phyloP scores from a whole-genome alignment of 2,329 filamentous ascomycete species.

The Cryphonectria japonica region DNA sequence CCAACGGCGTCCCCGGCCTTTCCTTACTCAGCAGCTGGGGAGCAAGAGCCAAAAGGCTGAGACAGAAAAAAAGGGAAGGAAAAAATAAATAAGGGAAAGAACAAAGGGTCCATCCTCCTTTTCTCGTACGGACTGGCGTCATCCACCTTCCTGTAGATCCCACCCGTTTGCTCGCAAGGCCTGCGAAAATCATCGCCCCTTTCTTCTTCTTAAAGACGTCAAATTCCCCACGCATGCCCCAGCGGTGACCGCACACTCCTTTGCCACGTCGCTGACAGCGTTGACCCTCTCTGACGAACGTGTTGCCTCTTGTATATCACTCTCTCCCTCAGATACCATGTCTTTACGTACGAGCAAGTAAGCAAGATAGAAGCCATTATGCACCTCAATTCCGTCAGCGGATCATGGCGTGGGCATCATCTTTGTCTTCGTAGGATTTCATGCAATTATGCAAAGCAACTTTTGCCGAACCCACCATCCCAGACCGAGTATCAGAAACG shows the following conservation, averaged over 20 bases:
- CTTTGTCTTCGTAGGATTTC: background rate
- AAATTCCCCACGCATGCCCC: background rate
- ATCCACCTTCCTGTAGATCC: slow-evolving; percentile 6
- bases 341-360: background rate
- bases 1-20: background rate
- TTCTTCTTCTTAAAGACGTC: slow-evolving; percentile 5
- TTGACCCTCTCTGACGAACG: background rate
- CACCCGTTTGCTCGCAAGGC: background rate
- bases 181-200: background rate
- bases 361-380: no score
- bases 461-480: background rate
- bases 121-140: slow-evolving; percentile 11
- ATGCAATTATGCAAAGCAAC: background rate
- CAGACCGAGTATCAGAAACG: background rate
- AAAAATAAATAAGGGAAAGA: no score
- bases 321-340: no score
- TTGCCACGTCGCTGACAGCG: slow-evolving; percentile 1
- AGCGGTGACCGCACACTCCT: background rate
- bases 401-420: background rate
- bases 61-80: no score
- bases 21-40: background rate
- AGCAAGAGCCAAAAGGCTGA: background rate
- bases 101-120: background rate
- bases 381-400: background rate
- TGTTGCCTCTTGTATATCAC: background rate